phyloP scores from a whole-genome alignment of 2,329 filamentous ascomycete genomes.

The Paecilomyces formosus region DNA sequence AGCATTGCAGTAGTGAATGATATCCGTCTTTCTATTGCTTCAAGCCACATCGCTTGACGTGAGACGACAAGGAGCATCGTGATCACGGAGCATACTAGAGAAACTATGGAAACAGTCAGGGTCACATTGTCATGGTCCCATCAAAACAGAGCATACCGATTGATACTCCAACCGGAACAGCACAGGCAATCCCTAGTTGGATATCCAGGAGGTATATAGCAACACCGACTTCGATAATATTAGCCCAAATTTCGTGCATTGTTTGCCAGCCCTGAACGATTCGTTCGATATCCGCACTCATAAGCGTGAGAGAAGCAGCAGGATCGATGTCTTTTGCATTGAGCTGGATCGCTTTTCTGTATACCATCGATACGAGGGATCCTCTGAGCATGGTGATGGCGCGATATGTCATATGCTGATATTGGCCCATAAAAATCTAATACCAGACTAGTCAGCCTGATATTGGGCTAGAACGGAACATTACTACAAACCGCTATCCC shows the following conservation, averaged over 20 bases:
- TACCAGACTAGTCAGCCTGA: neutral
- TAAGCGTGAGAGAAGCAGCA: constrained; percentile 34
- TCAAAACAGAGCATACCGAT: constrained; percentile 16
- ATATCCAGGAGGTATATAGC: constrained; percentile 36
- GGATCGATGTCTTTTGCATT: constrained; percentile 26
- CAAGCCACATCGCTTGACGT: constrained; percentile 41
- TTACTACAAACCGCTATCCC: constrained; percentile 30
- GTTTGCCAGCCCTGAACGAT: constrained; percentile 34
- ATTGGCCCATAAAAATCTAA: constrained; percentile 32
- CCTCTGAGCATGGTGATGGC: constrained; percentile 37
- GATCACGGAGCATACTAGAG: constrained; percentile 26
- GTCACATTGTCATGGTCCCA: neutral
- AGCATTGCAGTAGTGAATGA: constrained; percentile 42
- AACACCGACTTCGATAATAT: constrained; percentile 37
- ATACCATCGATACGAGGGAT: constrained; percentile 43
- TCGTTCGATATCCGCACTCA: constrained; percentile 41
- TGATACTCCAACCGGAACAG: constrained; percentile 37
- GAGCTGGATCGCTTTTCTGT: constrained; percentile 33
- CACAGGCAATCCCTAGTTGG: constrained; percentile 37
- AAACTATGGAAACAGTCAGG: constrained; percentile 14
- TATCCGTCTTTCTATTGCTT: constrained; percentile 44
- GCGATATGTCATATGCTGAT: constrained; percentile 37
- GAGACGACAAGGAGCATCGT: constrained; percentile 29
- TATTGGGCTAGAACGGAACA: neutral
- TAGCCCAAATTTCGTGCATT: constrained; percentile 41